phyloP scores from a whole-genome alignment of 306 rosid genomes.

The Aeschynomene evenia region DNA sequence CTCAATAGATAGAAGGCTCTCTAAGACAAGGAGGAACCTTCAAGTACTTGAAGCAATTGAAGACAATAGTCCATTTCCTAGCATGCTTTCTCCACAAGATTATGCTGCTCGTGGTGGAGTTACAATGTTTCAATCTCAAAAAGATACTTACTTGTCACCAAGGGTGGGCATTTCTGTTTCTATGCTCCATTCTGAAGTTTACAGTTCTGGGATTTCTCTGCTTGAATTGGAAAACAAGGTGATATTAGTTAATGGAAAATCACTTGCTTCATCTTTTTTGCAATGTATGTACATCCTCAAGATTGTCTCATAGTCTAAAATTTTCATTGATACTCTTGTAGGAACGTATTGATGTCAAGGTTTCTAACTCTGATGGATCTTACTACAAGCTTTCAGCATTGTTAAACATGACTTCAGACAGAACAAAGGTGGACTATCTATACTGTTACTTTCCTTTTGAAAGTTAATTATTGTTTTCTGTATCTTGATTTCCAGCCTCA shows the following conservation, averaged over 20 bases:
- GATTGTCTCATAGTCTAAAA: slow-evolving; percentile 22
- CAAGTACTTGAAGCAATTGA: slow-evolving; percentile 90
- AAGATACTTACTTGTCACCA: slow-evolving; percentile 67
- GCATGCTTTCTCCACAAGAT: slow-evolving; percentile 96
- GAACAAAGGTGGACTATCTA: slow-evolving; percentile 77
- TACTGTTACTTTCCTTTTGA: slow-evolving; percentile 9
- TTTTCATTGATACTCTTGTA: slow-evolving; percentile 41
- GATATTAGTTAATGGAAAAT: slow-evolving; percentile 23
- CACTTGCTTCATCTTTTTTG: slow-evolving; percentile 4
- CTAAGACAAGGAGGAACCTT: slow-evolving; percentile 54
- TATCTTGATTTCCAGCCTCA: slow-evolving; percentile 18
- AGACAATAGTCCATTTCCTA: slow-evolving; percentile 78
- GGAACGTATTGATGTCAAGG: slow-evolving; percentile 93
- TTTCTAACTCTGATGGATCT: slow-evolving; percentile 81
- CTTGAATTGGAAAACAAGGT: slow-evolving; percentile 97
- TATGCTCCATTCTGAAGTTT: slow-evolving; percentile 57
- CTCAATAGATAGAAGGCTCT: slow-evolving; percentile 74
- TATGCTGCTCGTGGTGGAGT: slow-evolving; percentile 64
- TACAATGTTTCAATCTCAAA: slow-evolving; percentile 69
- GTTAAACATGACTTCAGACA: slow-evolving; percentile 82
- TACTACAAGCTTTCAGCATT: slow-evolving; percentile 90
- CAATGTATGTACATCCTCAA: slow-evolving; percentile 18
- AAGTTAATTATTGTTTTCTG: background rate
- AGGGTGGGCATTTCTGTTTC: slow-evolving; percentile 92
- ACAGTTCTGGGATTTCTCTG: slow-evolving; percentile 83